phyloP scores from a whole-genome alignment of 108 stramenopile genomes.

The Seminavis robusta region DNA sequence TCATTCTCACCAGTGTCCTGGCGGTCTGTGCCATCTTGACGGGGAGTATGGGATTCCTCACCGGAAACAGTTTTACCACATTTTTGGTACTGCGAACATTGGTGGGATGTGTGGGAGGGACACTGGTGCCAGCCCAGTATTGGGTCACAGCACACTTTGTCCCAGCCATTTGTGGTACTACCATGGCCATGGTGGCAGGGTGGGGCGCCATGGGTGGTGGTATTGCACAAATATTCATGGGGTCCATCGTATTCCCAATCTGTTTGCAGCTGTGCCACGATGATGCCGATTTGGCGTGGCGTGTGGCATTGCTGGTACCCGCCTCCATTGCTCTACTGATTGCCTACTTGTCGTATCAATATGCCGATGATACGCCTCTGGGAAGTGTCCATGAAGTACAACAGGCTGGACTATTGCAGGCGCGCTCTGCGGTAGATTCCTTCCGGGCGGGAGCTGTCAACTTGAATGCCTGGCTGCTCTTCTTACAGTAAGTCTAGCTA shows the following conservation, averaged over 20 bases:
- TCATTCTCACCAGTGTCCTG: conserved; percentile 61
- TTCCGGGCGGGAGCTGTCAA: conserved; percentile 72
- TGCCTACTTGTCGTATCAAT: conserved; percentile 44
- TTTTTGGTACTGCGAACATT: conserved; percentile 70
- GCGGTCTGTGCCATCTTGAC: conserved; percentile 67
- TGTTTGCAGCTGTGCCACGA: conserved; percentile 56
- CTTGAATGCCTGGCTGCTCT: conserved; percentile 87
- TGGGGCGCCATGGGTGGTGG: conserved; percentile 91
- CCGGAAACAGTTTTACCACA: conserved; percentile 46
- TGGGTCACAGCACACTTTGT: conserved; percentile 88
- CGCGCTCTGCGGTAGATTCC: conserved; percentile 62
- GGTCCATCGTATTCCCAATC: conserved; percentile 66
- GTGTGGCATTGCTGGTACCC: conserved; percentile 76
- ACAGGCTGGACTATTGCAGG: conserved; percentile 68
- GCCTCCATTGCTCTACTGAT: conserved; percentile 52
- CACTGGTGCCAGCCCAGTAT: conserved; percentile 90
- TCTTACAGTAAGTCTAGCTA: conserved; percentile 83
- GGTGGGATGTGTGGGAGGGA: conserved; percentile 81
- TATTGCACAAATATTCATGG: conserved; percentile 76
- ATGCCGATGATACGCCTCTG: conserved; percentile 84
- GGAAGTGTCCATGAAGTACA: conserved; percentile 82
- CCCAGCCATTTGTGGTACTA: conserved; percentile 85
- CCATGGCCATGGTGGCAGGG: conserved; percentile 71
- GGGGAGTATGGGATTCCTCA: conserved; percentile 75
- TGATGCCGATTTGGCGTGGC: conserved; percentile 79